A percentile compares a stretch with the other conserved stretches of the same genome.
Evolutionary conservation across 345 rosid genomes (phyloP).

Genomic region (Camelina sativa): DNA sequence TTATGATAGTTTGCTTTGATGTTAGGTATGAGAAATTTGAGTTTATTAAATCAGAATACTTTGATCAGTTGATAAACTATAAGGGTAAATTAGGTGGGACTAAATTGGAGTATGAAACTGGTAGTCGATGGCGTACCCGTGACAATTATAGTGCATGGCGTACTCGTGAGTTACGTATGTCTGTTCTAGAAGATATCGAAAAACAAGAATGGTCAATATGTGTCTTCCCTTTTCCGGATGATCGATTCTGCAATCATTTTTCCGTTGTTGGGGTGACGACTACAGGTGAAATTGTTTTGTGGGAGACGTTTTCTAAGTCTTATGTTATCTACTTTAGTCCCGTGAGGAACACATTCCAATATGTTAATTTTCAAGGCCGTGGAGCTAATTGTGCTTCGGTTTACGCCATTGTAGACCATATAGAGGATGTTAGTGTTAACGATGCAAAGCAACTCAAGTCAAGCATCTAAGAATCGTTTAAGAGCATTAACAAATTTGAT

Average conservation of each 20-base stretch:
- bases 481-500: too few species aligned
- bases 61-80: not conserved
- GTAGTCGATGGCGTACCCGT: not conserved
- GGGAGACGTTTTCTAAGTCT: too few species aligned
- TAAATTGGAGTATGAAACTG: rapidly evolving
- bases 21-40: conserved; percentile 12
- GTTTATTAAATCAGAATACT: not conserved
- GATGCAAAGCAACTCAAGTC: not conserved
- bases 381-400: too few species aligned
- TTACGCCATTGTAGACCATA: not conserved
- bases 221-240: not conserved
- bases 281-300: not conserved
- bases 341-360: too few species aligned
- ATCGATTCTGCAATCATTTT: too few species aligned
- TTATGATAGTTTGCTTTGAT: conserved; percentile 14
- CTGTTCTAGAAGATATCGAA: conserved; percentile 7
- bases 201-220: conserved; percentile 5
- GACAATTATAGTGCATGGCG: not conserved
- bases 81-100: conserved; percentile 19
- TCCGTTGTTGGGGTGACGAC: too few species aligned
- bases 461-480: too few species aligned
- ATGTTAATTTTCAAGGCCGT: not conserved
- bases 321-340: not conserved
- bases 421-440: not conserved
- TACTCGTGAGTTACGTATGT: not conserved